phyloP scores from a whole-genome alignment of 768 basidiomycete genomes.

The Xerocomellus chrysenteron region DNA sequence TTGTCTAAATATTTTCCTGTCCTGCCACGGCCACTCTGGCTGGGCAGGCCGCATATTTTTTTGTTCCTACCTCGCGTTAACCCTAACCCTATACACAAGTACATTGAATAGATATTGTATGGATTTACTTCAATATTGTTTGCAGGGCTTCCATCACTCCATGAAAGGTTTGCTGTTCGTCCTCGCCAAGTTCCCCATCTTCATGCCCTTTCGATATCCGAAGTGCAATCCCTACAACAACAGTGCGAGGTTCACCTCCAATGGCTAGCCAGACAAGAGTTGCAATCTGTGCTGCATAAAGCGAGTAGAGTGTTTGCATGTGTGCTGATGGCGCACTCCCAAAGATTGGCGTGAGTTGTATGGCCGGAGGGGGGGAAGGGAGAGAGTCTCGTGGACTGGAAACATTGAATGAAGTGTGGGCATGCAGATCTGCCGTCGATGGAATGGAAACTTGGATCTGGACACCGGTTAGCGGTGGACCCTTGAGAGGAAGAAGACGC shows the following conservation, averaged over 20 bases:
- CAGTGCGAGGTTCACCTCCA: slow-evolving; percentile 49
- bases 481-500: not conserved
- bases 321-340: slow-evolving; percentile 72
- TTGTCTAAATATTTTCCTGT: slow-evolving; percentile 80
- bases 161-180: slow-evolving; percentile 46
- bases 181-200: slow-evolving; percentile 31
- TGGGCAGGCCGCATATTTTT: slow-evolving; percentile 41
- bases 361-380: slow-evolving; percentile 66
- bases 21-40: slow-evolving; percentile 56
- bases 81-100: slow-evolving; percentile 26
- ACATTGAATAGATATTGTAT: too few relatives aligned
- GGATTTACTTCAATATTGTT: slow-evolving; percentile 29
- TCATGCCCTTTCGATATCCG: slow-evolving; percentile 34
- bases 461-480: slow-evolving; percentile 6
- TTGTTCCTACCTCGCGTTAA: slow-evolving; percentile 19
- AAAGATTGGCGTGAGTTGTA: slow-evolving; percentile 74
- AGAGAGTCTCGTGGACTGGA: slow-evolving; percentile 37
- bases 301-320: slow-evolving; percentile 66
- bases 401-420: slow-evolving; percentile 37
- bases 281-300: slow-evolving; percentile 86
- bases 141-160: slow-evolving; percentile 50
- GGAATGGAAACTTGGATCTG: slow-evolving; percentile 85
- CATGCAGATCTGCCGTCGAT: slow-evolving; percentile 52
- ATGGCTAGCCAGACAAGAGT: slow-evolving; percentile 73
- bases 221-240: slow-evolving; percentile 78